phyloP scores from a whole-genome alignment of 2,329 filamentous ascomycete species.

The Fusarium sp. region DNA sequence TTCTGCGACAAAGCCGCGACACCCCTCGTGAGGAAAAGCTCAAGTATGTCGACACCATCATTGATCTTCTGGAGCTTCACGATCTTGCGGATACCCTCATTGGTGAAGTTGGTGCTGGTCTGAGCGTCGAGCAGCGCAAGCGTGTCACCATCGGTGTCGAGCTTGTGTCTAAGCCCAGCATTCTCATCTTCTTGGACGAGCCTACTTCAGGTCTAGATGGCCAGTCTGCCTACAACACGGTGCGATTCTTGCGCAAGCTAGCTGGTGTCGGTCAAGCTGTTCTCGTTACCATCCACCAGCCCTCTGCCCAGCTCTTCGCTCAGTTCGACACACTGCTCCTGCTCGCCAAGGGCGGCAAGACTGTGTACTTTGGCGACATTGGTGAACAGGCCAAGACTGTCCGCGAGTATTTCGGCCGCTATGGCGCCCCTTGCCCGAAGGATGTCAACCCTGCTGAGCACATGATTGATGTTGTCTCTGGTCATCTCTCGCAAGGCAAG shows the following conservation, averaged over 20 bases:
- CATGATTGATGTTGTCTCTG: constrained; percentile 76
- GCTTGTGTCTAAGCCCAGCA: constrained; percentile 72
- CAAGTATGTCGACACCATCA: constrained; percentile 83
- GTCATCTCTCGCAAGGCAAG: constrained; percentile 60
- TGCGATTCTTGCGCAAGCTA: constrained; percentile 77
- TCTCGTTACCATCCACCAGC: constrained; percentile 80
- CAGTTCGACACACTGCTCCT: constrained; percentile 78
- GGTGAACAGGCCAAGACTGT: constrained; percentile 70
- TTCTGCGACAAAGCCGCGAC: constrained; percentile 79
- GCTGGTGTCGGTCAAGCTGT: constrained; percentile 78
- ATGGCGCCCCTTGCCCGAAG: constrained; percentile 74
- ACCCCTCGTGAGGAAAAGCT: constrained; percentile 78
- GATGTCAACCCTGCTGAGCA: constrained; percentile 82
- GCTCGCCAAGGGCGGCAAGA: constrained; percentile 75
- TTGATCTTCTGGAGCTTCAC: constrained; percentile 72
- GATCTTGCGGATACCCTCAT: constrained; percentile 66
- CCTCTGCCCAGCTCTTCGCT: constrained; percentile 76
- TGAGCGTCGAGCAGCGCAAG: constrained; percentile 70
- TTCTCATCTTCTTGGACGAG: constrained; percentile 74
- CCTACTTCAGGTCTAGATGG: constrained; percentile 78
- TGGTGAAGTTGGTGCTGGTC: constrained; percentile 64
- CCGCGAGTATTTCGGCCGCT: constrained; percentile 75
- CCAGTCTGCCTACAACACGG: constrained; percentile 76
- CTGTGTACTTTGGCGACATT: constrained; percentile 78
- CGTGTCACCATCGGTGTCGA: constrained; percentile 74